phyloP scores from a whole-genome alignment of 495 filamentous ascomycete species.

The Penicillium cosmopolitanum region DNA sequence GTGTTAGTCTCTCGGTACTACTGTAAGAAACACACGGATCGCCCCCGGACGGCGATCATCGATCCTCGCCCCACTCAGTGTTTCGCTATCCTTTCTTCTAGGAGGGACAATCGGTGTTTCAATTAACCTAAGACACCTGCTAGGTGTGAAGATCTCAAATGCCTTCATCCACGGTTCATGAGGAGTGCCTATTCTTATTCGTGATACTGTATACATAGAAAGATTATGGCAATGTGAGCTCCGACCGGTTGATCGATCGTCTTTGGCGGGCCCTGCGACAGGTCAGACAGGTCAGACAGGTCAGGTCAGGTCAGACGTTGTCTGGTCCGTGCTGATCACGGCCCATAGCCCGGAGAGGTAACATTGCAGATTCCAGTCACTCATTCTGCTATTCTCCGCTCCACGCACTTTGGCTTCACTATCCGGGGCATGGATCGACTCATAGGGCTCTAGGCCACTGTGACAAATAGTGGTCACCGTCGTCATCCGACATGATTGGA shows the following conservation, averaged over 20 bases:
- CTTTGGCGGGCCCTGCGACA: conserved; percentile 3
- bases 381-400: conserved; percentile 20
- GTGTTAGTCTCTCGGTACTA: conserved; percentile 1
- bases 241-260: conserved; percentile 1
- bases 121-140: conserved; percentile 4
- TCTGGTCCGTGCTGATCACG: not conserved
- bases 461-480: conserved; percentile 18
- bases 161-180: no score
- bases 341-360: conserved; percentile 10
- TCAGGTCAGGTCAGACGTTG: conserved; percentile 3
- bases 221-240: not conserved
- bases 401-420: conserved; percentile 8
- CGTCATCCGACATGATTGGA: conserved; percentile 26
- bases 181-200: no score
- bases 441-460: conserved; percentile 6
- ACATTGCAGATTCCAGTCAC: conserved; percentile 22
- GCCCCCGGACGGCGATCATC: conserved; percentile 6
- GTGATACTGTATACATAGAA: not conserved
- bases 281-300: not conserved
- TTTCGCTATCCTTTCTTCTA: not conserved
- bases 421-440: conserved; percentile 7
- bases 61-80: conserved; percentile 4
- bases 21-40: conserved; percentile 1
- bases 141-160: not conserved
- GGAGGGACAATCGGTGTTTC: not conserved